Base-by-base conservation (phyloP, 2,329 filamentous ascomycete species). In the Fusarium sp. region DNA sequence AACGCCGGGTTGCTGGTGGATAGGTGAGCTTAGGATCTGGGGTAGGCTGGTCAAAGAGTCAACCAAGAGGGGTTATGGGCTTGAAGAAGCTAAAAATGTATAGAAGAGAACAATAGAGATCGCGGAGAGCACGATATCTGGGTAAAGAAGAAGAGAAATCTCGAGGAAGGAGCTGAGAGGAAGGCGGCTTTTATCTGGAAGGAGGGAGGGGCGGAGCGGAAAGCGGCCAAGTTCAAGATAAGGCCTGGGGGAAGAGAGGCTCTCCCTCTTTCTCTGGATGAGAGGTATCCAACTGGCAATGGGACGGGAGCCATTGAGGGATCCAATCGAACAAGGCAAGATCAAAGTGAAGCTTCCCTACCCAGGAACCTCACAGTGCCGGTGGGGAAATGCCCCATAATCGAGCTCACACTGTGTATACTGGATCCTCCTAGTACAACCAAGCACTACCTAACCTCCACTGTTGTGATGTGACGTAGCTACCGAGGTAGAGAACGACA, bases 161-260 rank as follows among this genome's bases (percentile, higher is more conserved):
- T 44, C 36, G 37, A 59, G 32, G 48, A 49, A 46, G 32, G 48
- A 14, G 50, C 41, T 9, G 51, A 56, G 37, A 48, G 59, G 53
- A 48, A 51, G 39, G 53, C 47, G 48, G 41, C 63, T 62, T 59
- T 69, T 69, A 69, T 70, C 64, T 67, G 36, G 59, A 53, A 33
- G 48, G 43, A 53, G 52, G 53, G 58, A 47, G 37, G 54, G 46
- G 42, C 36, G 49, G 63, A 53, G 49, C 48, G 48, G 52, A 55
- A 27, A 41, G 33, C 36, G 47, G 63, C 19, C 27, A 17, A 25
- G 8, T 43, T 27, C 27, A 29, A 36, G 25, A 49, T 25, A 6
- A 25, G 23, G 23, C 4, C 23, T 5, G 25, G 23, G 19, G 19
- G 15, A 46, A 62, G 45, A 52, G 55, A 59, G 42, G 48, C 55